These are phyloP conservation scores for Pyrrhoderma lamaoense DNA, from an alignment of 1,284 basidiomycete genomes.

Conservation along the genomic window DNA sequence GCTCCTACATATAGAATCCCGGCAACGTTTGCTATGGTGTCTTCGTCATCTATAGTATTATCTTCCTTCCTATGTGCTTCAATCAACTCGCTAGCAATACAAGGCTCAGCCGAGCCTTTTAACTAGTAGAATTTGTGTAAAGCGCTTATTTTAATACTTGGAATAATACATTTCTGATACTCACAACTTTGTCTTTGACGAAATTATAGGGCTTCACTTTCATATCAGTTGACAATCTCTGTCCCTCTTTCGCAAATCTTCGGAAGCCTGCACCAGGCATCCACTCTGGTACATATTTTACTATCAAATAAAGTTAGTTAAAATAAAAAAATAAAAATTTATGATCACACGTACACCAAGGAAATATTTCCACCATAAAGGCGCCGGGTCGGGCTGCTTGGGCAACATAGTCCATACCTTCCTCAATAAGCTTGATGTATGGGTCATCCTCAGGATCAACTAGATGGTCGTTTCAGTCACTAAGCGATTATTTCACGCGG, in stretches of 20 bases:
- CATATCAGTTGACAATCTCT: conserved; percentile 8
- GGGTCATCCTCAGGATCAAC: conserved; percentile 20
- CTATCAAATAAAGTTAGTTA: conserved; percentile 19
- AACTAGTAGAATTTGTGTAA: too few relatives aligned
- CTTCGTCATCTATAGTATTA: conserved; percentile 27
- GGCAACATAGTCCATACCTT: conserved; percentile 22
- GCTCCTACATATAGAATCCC: conserved; percentile 23
- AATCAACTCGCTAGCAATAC: conserved; percentile 6
- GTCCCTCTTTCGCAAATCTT: conserved; percentile 25
- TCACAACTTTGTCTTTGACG: conserved; percentile 14
- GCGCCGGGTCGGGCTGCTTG: conserved; percentile 23
- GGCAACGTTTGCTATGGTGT: conserved; percentile 32
- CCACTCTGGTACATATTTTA: conserved; percentile 42
- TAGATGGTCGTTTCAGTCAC: conserved; percentile 23
- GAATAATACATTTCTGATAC: too few relatives aligned
- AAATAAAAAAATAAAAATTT: background rate
- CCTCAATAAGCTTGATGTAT: conserved; percentile 22
- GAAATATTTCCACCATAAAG: conserved; percentile 30
- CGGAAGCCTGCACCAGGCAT: conserved; percentile 42
- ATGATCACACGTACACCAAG: conserved; percentile 22
- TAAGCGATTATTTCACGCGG: background rate
- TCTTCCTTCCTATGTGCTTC: conserved; percentile 19
- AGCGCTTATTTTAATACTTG: too few relatives aligned
- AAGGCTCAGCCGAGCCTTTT: conserved; percentile 1
- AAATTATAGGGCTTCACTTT: conserved; percentile 10